These are phyloP conservation scores for Trifolium pratense DNA, from an alignment of 306 rosid species.

Conservation along the genomic window DNA sequence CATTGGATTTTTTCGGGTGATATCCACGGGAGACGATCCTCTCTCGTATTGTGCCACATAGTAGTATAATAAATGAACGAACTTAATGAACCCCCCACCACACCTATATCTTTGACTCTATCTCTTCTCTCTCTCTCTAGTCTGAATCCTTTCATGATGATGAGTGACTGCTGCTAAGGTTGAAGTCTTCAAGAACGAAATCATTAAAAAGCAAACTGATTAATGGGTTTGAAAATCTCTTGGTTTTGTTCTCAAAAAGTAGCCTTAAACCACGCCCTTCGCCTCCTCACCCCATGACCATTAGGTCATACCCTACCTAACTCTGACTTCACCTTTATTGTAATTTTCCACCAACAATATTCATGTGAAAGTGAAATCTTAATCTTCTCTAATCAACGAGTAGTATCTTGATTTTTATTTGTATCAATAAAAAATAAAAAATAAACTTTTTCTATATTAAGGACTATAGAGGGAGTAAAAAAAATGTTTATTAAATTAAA, in stretches of 20 bases:
- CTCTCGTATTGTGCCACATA: no score
- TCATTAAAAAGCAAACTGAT: constrained; percentile 45
- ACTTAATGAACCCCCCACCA: constrained; percentile 17
- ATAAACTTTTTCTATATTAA: no score
- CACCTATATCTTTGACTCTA: constrained; percentile 1
- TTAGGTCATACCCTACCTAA: constrained; percentile 44
- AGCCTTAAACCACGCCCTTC: constrained; percentile 45
- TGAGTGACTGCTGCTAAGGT: constrained; percentile 36
- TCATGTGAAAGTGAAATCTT: no score
- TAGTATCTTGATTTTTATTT: no score
- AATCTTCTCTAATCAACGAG: no score
- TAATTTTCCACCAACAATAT: constrained; percentile 35
- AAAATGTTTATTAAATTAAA: no score
- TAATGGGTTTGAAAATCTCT: constrained; percentile 40
- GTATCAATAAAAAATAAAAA: no score
- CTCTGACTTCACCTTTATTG: constrained; percentile 20
- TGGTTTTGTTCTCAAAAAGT: constrained; percentile 45
- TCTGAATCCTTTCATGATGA: constrained; percentile 22
- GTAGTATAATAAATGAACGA: constrained; percentile 34
- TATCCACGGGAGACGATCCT: no score
- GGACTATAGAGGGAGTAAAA: no score
- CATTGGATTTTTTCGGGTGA: no score
- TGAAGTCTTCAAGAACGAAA: constrained; percentile 55
- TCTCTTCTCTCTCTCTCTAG: not conserved
- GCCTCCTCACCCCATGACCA: constrained; percentile 40